Base-by-base conservation (phyloP, 345 rosid genomes). In the Nasturtium officinale region DNA sequence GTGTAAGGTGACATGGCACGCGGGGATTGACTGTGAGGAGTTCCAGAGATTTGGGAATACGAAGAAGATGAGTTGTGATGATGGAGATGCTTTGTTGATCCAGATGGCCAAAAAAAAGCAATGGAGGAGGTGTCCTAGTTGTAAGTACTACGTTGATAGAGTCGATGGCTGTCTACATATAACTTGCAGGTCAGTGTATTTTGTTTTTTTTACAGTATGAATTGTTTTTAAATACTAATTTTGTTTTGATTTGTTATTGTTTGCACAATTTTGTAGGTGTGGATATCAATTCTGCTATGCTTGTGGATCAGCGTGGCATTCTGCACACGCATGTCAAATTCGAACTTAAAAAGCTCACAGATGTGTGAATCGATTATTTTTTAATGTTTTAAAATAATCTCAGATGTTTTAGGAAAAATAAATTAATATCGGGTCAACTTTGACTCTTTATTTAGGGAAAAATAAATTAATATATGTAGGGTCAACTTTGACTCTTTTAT, bases 51-150 rank as follows among this genome's bases (percentile, higher is more conserved):
- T 10, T 43, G 77, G 81, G 53, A 78, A 66, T 6, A 9, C n/a
- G 40, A 69, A 33, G 60, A 77, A 65, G 64, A 69, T 33, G 69
- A 73, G 50, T 30, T 71, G 68, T 18, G 60, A 57, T 33, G 62
- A 72, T 5, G 82, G 71, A 47, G 87, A 87, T 67, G 42, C 32
- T 21, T 43, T 79, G 83, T 25, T 82, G 81, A 43, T 66, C 61
- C 62, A 78, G 46, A 85, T 85, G 78, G 89, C 87, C 0, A 61
- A 70, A 64, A 80, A 65, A 35, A 85, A 83, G 55, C 20, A 43
- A 11, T 83, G 91, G 88, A 85, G 58, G 37, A 79, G 62, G 52
- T 83, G 88, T 50, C 83, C 86, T 15, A 68, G 54, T 0, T 81
- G 86, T 80, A 77, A 68, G 51, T 67, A 35, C 48, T 86, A 63